Evolutionary conservation across 2,329 filamentous ascomycete genomes (phyloP).

Genomic region (Ophiostoma himal-ulmi): DNA sequence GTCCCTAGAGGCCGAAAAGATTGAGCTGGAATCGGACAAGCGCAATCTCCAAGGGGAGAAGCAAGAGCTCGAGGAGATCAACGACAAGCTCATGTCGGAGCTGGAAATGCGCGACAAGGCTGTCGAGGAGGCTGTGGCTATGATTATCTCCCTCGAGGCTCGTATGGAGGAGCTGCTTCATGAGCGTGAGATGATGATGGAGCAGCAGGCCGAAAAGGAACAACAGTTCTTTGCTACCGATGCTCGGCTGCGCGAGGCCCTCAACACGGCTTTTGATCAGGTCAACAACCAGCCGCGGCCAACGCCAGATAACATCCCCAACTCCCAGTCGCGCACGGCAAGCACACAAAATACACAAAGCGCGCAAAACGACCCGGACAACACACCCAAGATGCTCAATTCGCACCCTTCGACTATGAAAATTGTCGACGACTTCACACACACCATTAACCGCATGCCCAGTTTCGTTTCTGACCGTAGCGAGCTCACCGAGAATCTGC

Average conservation of each 20-base stretch:
- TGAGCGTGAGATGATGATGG: constrained; percentile 50
- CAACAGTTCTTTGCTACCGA: constrained; percentile 33
- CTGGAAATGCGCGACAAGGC: constrained; percentile 64
- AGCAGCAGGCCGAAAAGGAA: constrained; percentile 46
- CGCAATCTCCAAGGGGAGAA: constrained; percentile 53
- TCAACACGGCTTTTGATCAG: constrained; percentile 17
- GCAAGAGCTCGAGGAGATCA: constrained; percentile 54
- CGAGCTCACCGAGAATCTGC: constrained; percentile 55
- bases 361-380: background rate
- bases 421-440: constrained; percentile 31
- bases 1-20: constrained; percentile 52
- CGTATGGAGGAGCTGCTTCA: constrained; percentile 48
- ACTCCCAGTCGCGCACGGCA: background rate
- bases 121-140: constrained; percentile 62
- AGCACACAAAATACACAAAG: background rate
- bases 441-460: constrained; percentile 51
- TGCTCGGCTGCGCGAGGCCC: constrained; percentile 26
- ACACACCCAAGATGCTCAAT: constrained; percentile 19
- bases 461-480: constrained; percentile 58
- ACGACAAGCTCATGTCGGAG: constrained; percentile 53
- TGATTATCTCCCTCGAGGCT: constrained; percentile 62
- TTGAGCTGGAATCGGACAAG: constrained; percentile 54
- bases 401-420: constrained; percentile 21
- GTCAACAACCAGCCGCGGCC: background rate
- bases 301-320: background rate